Conservation (phyloP, 495 filamentous ascomycete species). For the Monascus purpureus region DNA sequence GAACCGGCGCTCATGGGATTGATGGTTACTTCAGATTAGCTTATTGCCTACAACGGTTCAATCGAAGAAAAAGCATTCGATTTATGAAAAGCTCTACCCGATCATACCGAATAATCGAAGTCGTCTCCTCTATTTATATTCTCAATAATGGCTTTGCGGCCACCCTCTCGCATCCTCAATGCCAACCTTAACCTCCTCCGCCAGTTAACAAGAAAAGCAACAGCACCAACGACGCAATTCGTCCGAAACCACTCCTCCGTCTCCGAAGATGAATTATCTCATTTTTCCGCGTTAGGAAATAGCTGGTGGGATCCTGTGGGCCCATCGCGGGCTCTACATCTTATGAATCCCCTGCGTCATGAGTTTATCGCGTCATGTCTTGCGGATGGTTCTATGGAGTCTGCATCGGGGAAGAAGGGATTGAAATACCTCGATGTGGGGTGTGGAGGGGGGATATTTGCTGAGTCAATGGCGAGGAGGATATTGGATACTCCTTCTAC, state of each 20-base stretch:
- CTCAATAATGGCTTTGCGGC: background rate
- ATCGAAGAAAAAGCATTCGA: no score
- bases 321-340: constrained; percentile 78
- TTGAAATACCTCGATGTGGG: constrained; percentile 81
- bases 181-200: background rate
- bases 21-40: no score
- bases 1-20: no score
- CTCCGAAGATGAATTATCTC: constrained; percentile 73
- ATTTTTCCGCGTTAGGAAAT: constrained; percentile 86
- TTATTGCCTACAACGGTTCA: no score
- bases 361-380: constrained; percentile 73
- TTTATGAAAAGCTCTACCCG: no score
- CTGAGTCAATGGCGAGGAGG: constrained; percentile 74
- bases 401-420: constrained; percentile 10
- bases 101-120: no score
- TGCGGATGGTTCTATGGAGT: constrained; percentile 16
- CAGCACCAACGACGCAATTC: background rate
- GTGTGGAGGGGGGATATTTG: constrained; percentile 94
- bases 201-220: background rate
- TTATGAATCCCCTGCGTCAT: constrained; percentile 96
- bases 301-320: constrained; percentile 98
- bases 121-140: no score
- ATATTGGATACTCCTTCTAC: constrained; percentile 24
- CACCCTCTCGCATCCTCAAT: background rate
- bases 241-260: constrained; percentile 44